Percentiles rank a stretch among this genome's conserved stretches.
phyloP scores from a whole-genome alignment of 805 yeast genomes.

The Starmera dryadoides region DNA sequence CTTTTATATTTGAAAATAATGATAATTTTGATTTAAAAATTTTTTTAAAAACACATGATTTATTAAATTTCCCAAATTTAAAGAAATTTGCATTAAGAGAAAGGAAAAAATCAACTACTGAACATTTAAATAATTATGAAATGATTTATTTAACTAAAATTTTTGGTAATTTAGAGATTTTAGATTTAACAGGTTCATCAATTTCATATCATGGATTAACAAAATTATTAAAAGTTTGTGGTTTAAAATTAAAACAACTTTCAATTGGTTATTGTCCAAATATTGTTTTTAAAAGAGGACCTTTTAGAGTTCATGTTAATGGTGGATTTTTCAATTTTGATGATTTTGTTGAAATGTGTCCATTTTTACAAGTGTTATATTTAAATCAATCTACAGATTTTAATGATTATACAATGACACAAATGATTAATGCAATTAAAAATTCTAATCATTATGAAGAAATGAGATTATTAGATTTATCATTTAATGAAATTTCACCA shows the following conservation, averaged over 20 bases:
- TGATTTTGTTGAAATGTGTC: slow-evolving; percentile 11
- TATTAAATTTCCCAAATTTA: slow-evolving; percentile 6
- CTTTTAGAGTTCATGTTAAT: slow-evolving; percentile 5
- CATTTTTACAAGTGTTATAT: slow-evolving; percentile 10
- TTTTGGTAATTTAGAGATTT: slow-evolving; percentile 7
- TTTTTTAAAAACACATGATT: slow-evolving; percentile 11
- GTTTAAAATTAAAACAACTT: slow-evolving; percentile 5
- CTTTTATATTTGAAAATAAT: slow-evolving; percentile 16
- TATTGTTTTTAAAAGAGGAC: slow-evolving; percentile 10
- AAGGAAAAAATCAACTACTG: slow-evolving; percentile 9
- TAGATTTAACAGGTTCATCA: slow-evolving; percentile 18
- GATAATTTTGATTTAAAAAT: slow-evolving; percentile 10
- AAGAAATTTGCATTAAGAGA: slow-evolving; percentile 14
- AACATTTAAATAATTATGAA: slow-evolving; percentile 9
- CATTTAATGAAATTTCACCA: slow-evolving; percentile 17
- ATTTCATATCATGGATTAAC: slow-evolving; percentile 15
- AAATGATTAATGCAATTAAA: slow-evolving; percentile 8
- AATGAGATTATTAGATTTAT: slow-evolving; percentile 14
- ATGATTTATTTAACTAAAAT: slow-evolving; percentile 7
- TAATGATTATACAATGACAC: slow-evolving; percentile 13
- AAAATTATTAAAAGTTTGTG: slow-evolving; percentile 10
- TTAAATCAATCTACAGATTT: slow-evolving; percentile 18
- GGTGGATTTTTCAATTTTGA: slow-evolving; percentile 14
- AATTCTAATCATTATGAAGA: not conserved
- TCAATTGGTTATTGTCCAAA: slow-evolving; percentile 17